Evolutionary conservation across 768 basidiomycete species (phyloP).

Genomic region (Boletellus ananas): DNA sequence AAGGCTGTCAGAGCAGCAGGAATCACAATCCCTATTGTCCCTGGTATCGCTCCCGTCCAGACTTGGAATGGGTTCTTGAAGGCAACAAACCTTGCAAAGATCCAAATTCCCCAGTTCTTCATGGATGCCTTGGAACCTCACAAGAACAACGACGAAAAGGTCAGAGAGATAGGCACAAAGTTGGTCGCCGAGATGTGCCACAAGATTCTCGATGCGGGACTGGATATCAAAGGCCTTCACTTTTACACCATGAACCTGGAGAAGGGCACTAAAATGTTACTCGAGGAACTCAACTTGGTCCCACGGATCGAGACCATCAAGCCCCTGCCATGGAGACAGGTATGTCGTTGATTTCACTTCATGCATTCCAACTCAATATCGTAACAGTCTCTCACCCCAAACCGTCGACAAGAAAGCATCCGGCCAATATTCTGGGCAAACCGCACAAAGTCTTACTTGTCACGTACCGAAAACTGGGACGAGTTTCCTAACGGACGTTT

Average conservation of each 20-base stretch:
- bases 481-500: constrained; percentile 99
- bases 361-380: constrained; percentile 2
- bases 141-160: constrained; percentile 91
- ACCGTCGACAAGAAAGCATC: constrained; percentile 84
- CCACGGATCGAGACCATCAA: constrained; percentile 88
- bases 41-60: constrained; percentile 93
- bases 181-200: constrained; percentile 94
- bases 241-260: constrained; percentile 99
- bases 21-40: constrained; percentile 86
- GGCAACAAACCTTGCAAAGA: constrained; percentile 76
- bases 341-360: constrained; percentile 30
- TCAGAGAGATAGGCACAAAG: constrained; percentile 88
- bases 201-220: constrained; percentile 70
- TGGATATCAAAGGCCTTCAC: constrained; percentile 87
- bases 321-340: constrained; percentile 96
- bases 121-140: constrained; percentile 78
- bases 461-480: constrained; percentile 98
- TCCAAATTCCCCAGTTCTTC: constrained; percentile 69
- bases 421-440: constrained; percentile 99
- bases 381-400: constrained; percentile 82
- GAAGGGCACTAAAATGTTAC: constrained; percentile 90
- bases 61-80: constrained; percentile 94
- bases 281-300: constrained; percentile 88
- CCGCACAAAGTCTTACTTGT: constrained; percentile 89
- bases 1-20: constrained; percentile 76